Evolutionary conservation across 2,329 filamentous ascomycete species (phyloP), one percentile per base, ranked within the genome.

Genomic region (Trichophyton simii): DNA sequence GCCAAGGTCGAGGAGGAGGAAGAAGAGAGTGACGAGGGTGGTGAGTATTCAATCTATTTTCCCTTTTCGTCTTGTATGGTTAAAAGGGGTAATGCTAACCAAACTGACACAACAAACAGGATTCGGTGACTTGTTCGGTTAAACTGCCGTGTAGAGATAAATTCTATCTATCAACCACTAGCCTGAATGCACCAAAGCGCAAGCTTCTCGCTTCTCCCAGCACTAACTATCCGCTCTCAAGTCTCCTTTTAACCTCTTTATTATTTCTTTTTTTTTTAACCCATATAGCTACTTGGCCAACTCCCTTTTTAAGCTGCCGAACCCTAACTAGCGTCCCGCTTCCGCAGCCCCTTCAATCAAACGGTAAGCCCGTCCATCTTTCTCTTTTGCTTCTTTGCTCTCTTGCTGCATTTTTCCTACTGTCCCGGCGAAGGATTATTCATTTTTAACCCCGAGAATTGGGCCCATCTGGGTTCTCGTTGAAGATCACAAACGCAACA

Each of bases 51-150:
- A 44, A n/a, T 44, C 3, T 44, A 20, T n/a, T n/a, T 2, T 8
- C 13, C 41, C n/a, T n/a, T n/a, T 44, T 44, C 38, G 38, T 42
- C 22, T 44, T 44, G 4, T 44, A n/a, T 44, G 15, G 11, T 6
- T 44, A 18, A 15, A 44, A 18, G 41, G 6, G 41, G 11, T 31
- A 54, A 54, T 59, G 9, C 42, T 59, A 44, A 46, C 34, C n/a
- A 7, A 9, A 13, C n/a, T 44, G n/a, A 1, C 13, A 7, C 28
- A 31, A 31, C 28, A 31, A 31, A 13, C 13, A 75, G 86, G 86
- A 75, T 91, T 92, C 81, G 88, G 87, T 76, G 86, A 86, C 83
- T 85, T 92, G 74, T 92, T 94, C 77, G 81, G 82, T 73, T 84
- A 83, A 79, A 31, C n/a, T 41, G 34, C 60, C 66, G 63, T 69